Evolutionary conservation across 257 asterid species (phyloP).

Genomic region (Solanum megistacrolobum): DNA sequence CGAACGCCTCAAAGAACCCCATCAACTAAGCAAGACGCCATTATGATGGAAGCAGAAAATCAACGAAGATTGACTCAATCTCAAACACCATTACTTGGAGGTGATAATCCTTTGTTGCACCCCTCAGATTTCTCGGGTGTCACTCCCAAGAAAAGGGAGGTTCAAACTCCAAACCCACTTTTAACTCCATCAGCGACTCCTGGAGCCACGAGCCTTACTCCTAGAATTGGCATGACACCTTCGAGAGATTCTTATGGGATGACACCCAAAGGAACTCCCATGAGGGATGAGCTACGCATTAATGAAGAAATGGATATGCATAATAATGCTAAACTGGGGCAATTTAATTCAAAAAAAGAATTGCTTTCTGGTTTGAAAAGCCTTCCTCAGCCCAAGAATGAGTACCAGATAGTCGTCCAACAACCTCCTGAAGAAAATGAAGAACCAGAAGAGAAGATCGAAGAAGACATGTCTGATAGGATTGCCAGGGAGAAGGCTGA

Average conservation of each 20-base stretch:
- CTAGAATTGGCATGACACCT: slow-evolving; percentile 85
- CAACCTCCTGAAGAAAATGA: slow-evolving; percentile 70
- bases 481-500: slow-evolving; percentile 89
- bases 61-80: slow-evolving; percentile 75
- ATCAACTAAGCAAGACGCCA: slow-evolving; percentile 80
- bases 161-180: slow-evolving; percentile 90
- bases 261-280: slow-evolving; percentile 89
- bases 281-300: slow-evolving; percentile 86
- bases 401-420: slow-evolving; percentile 73
- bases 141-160: slow-evolving; percentile 84
- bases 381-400: slow-evolving; percentile 94
- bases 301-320: slow-evolving; percentile 73
- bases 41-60: slow-evolving; percentile 98
- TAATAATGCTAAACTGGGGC: slow-evolving; percentile 41
- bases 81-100: slow-evolving; percentile 98
- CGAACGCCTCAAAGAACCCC: slow-evolving; percentile 96
- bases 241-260: slow-evolving; percentile 59
- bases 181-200: slow-evolving; percentile 93
- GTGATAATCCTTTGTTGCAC: slow-evolving; percentile 84
- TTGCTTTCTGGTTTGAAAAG: slow-evolving; percentile 48
- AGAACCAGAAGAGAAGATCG: slow-evolving; percentile 91
- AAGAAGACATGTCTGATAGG: slow-evolving; percentile 98
- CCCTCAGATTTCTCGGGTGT: slow-evolving; percentile 99
- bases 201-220: slow-evolving; percentile 64
- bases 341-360: slow-evolving; percentile 47